Percentiles rank a stretch among this genome's conserved stretches.
phyloP scores from a whole-genome alignment of 1,284 basidiomycete genomes.

The Naganishia cerealis region DNA sequence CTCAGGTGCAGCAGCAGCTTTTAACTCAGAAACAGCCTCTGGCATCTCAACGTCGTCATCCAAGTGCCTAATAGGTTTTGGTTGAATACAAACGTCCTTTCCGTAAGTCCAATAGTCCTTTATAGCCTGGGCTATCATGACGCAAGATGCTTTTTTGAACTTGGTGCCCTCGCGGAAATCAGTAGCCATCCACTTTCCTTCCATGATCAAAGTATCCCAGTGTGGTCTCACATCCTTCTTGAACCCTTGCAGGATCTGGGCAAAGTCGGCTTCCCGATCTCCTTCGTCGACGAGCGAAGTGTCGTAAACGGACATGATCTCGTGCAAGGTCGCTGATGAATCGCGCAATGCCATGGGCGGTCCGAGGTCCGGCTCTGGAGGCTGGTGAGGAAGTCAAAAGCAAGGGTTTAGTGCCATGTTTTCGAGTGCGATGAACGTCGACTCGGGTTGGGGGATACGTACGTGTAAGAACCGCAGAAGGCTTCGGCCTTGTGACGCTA shows the following conservation, averaged over 20 bases:
- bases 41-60: no score
- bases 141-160: no score
- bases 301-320: conserved; percentile 83
- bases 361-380: conserved; percentile 71
- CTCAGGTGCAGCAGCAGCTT: no score
- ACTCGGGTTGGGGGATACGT: conserved; percentile 41
- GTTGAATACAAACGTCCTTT: no score
- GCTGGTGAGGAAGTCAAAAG: conserved; percentile 54
- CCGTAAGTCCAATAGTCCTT: no score
- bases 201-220: no score
- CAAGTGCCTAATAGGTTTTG: no score
- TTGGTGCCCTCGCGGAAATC: no score
- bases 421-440: background rate
- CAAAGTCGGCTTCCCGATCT: conserved; percentile 58
- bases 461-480: conserved; percentile 72
- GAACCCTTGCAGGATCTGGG: conserved; percentile 71
- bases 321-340: conserved; percentile 75
- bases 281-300: conserved; percentile 65
- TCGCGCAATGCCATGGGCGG: conserved; percentile 77
- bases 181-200: no score
- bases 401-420: background rate
- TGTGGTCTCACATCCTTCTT: no score
- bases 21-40: no score
- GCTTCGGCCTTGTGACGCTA: conserved; percentile 75
- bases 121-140: no score